These are phyloP conservation scores for Clonostachys solani DNA, from an alignment of 2,329 filamentous ascomycete species.

Conservation along the genomic window DNA sequence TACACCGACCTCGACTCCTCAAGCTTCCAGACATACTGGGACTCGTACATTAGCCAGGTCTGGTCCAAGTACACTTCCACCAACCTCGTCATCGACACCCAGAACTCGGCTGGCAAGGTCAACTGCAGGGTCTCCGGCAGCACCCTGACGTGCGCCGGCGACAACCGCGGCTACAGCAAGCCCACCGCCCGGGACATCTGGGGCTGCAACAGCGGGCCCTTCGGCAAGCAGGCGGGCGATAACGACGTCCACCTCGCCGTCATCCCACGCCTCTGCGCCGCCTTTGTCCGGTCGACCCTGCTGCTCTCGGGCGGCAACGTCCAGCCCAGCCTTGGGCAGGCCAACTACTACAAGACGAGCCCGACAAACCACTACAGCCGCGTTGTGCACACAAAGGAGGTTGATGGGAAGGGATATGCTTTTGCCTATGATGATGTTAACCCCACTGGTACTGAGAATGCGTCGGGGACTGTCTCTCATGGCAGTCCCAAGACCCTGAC, in stretches of 20 bases:
- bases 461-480: conserved; percentile 25
- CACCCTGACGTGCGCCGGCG: conserved; percentile 31
- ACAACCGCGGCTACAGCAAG: conserved; percentile 33
- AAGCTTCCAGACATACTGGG: conserved; percentile 47
- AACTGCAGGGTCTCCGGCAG: conserved; percentile 32
- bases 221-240: conserved; percentile 37
- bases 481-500: conserved; percentile 14
- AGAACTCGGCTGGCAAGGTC: conserved; percentile 44
- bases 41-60: conserved; percentile 42
- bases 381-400: conserved; percentile 56
- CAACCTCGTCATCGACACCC: conserved; percentile 48
- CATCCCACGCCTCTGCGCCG: conserved; percentile 68
- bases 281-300: conserved; percentile 71
- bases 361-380: conserved; percentile 65
- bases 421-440: conserved; percentile 71
- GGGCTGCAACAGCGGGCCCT: conserved; percentile 51
- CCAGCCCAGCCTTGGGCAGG: conserved; percentile 49
- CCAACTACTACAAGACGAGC: conserved; percentile 45
- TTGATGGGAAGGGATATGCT: conserved; percentile 61
- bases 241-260: conserved; percentile 52
- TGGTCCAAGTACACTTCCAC: conserved; percentile 42
- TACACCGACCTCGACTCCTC: conserved; percentile 35
- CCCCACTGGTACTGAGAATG: conserved; percentile 48
- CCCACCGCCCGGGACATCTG: conserved; percentile 46
- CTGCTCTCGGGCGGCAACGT: conserved; percentile 30